A percentile compares a stretch with the other conserved stretches of the same genome.
Evolutionary conservation across 139 green algal genomes (phyloP).

Genomic region (Edaphochlamys debaryana): DNA sequence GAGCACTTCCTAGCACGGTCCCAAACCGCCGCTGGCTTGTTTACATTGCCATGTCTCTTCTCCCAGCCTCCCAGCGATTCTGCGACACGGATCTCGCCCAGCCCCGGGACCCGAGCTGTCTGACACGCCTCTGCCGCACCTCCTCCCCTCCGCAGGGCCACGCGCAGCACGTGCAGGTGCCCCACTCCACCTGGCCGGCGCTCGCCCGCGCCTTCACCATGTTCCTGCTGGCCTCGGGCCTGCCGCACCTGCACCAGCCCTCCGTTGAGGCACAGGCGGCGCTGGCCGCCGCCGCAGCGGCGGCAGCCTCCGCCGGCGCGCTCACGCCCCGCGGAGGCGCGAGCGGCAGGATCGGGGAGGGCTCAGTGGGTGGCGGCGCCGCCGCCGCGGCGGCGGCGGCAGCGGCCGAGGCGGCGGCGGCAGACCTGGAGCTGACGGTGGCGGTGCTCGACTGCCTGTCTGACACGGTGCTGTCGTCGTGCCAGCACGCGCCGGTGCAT

Average conservation of each 20-base stretch:
- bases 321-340: neutral
- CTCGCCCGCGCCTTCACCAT: conserved; percentile 67
- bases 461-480: conserved; percentile 73
- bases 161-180: neutral
- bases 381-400: neutral
- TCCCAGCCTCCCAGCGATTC: no score
- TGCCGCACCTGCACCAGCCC: conserved; percentile 39
- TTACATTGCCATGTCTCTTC: no score
- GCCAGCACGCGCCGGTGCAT: conserved; percentile 59
- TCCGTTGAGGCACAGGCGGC: neutral
- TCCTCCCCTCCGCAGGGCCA: neutral
- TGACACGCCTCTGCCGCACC: no score
- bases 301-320: neutral
- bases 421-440: conserved; percentile 70
- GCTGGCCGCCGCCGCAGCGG: neutral
- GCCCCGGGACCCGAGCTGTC: no score
- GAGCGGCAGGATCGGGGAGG: neutral
- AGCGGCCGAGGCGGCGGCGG: neutral
- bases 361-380: neutral
- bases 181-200: conserved; percentile 53
- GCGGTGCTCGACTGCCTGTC: conserved; percentile 81
- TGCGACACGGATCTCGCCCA: no score
- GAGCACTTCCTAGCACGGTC: neutral
- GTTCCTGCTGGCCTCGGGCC: conserved; percentile 66
- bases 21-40: no score